These are phyloP conservation scores for Epichloe scottii DNA, from an alignment of 2,329 filamentous ascomycete species.

Conservation along the genomic window DNA sequence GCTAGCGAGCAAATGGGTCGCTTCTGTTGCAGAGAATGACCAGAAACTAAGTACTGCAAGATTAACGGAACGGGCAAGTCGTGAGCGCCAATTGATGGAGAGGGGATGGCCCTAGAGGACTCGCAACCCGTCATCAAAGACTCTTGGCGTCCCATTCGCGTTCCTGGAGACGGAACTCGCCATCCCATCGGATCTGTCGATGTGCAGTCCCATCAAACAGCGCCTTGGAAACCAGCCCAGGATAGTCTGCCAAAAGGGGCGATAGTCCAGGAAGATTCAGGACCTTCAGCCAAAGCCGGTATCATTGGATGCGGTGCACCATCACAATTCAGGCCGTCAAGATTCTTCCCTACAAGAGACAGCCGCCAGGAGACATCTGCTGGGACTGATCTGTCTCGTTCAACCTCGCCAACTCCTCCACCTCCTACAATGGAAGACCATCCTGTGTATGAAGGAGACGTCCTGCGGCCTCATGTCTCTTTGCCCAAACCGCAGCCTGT, in stretches of 20 bases:
- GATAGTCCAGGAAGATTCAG: slow-evolving; percentile 12
- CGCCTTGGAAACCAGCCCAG: slow-evolving; percentile 19
- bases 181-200: slow-evolving; percentile 15
- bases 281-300: slow-evolving; percentile 13
- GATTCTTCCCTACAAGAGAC: slow-evolving; percentile 50
- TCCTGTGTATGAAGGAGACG: slow-evolving; percentile 59
- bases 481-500: slow-evolving; percentile 59
- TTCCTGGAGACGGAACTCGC: slow-evolving; percentile 24
- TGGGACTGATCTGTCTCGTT: slow-evolving; percentile 26
- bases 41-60: slow-evolving; percentile 28
- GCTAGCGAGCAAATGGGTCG: slow-evolving; percentile 29
- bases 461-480: slow-evolving; percentile 52
- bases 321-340: slow-evolving; percentile 38
- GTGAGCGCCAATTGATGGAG: slow-evolving; percentile 31
- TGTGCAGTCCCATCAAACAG: slow-evolving; percentile 15
- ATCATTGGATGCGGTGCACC: slow-evolving; percentile 21
- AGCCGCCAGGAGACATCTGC: slow-evolving; percentile 27
- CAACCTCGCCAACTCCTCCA: slow-evolving; percentile 54
- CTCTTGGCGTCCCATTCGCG: slow-evolving; percentile 36
- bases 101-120: slow-evolving; percentile 32
- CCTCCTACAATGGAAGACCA: slow-evolving; percentile 59
- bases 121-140: slow-evolving; percentile 38
- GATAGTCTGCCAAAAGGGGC: slow-evolving; percentile 13
- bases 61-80: slow-evolving; percentile 26
- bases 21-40: slow-evolving; percentile 32